These are phyloP conservation scores for Tetrahymena thermophila DNA, from an alignment of 73 alveolate genomes.

Conservation along the genomic window DNA sequence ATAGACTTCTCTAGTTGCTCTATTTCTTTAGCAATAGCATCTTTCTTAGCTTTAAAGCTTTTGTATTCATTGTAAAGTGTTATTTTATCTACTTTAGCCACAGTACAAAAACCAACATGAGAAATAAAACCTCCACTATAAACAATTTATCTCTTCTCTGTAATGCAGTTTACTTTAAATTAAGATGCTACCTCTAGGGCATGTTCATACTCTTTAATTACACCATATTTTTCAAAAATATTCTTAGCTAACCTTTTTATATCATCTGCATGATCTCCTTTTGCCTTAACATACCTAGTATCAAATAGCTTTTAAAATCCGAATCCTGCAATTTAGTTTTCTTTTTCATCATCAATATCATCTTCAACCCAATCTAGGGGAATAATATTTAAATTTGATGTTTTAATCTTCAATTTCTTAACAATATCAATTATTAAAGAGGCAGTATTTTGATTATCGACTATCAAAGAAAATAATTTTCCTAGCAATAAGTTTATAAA, in stretches of 20 bases:
- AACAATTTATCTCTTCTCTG: neutral
- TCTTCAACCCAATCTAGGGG: neutral
- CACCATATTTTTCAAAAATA: neutral
- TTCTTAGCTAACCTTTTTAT: neutral
- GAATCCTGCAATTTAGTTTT: neutral
- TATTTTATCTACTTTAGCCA: neutral
- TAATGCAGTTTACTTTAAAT: neutral
- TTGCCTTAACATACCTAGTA: neutral
- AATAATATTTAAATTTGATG: neutral
- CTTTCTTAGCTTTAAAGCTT: neutral
- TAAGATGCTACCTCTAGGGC: neutral
- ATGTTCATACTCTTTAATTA: neutral
- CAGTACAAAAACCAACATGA: neutral
- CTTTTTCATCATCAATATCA: neutral
- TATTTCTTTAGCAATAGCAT: neutral
- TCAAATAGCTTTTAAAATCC: neutral
- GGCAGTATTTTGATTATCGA: neutral
- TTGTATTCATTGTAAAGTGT: neutral
- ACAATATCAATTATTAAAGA: neutral
- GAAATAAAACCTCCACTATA: neutral
- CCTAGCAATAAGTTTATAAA: neutral
- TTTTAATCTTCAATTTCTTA: neutral
- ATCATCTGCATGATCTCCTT: neutral
- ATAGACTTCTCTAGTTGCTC: neutral
- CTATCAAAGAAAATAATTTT: neutral